phyloP scores from a whole-genome alignment of 2,329 filamentous ascomycete genomes.

The Endoconidiophora laricicola region DNA sequence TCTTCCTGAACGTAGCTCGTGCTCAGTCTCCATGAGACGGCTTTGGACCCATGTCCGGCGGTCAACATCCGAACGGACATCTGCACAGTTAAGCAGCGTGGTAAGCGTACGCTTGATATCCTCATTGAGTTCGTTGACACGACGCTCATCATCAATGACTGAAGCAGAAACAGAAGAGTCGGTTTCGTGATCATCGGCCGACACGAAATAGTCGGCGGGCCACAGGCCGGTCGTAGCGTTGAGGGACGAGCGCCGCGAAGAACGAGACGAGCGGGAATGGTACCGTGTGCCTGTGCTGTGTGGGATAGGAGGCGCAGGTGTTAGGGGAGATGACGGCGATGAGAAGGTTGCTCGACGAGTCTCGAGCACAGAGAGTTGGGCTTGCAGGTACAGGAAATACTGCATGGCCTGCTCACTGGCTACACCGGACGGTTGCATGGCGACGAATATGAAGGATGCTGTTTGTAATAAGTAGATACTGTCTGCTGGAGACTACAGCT shows the following conservation, averaged over 20 bases:
- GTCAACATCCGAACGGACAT: constrained; percentile 32
- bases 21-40: constrained; percentile 42
- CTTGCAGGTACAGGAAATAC: constrained; percentile 36
- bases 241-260: constrained; percentile 4
- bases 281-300: constrained; percentile 17
- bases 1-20: constrained; percentile 37
- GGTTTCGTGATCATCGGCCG: too few species aligned
- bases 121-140: constrained; percentile 40
- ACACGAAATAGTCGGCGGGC: background rate
- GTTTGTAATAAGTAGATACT: background rate
- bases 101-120: constrained; percentile 44
- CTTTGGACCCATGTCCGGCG: constrained; percentile 43
- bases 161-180: too few species aligned
- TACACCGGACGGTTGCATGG: constrained; percentile 5
- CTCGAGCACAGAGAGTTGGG: constrained; percentile 32
- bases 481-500: too few species aligned
- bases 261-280: background rate
- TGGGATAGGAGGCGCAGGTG: constrained; percentile 19
- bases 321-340: background rate
- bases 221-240: constrained; percentile 3
- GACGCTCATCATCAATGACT: constrained; percentile 29
- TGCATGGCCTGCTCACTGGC: constrained; percentile 33
- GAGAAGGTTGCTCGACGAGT: background rate
- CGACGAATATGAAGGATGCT: background rate
- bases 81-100: constrained; percentile 43